A percentile compares a stretch with the other conserved stretches of the same genome.
Evolutionary conservation across 23 red algal species (phyloP).

Genomic region (Chondrus crispus): DNA sequence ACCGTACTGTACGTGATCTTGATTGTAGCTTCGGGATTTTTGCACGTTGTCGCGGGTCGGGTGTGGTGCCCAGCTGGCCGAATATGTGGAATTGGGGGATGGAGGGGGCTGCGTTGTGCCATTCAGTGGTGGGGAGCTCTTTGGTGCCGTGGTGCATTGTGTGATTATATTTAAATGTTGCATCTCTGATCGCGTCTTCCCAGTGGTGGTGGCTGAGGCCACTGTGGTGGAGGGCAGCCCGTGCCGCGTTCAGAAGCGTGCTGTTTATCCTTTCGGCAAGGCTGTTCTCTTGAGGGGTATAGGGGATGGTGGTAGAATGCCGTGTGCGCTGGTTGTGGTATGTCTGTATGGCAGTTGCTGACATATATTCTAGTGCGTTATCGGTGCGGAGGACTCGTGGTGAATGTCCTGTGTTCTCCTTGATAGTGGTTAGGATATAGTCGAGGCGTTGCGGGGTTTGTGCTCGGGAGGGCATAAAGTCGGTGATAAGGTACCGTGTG

Average conservation of each 20-base stretch:
- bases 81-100: neutral
- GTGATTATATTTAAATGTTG: neutral
- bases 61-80: neutral
- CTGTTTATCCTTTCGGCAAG: neutral
- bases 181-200: neutral
- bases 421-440: neutral
- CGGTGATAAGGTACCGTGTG: neutral
- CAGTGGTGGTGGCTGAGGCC: neutral
- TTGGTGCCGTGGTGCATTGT: neutral
- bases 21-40: neutral
- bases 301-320: neutral
- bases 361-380: neutral
- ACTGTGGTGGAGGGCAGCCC: neutral
- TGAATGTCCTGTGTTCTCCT: neutral
- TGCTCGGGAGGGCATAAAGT: neutral
- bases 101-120: neutral
- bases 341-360: neutral
- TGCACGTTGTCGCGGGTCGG: neutral
- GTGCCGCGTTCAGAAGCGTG: neutral
- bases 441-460: neutral
- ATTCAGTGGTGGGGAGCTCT: neutral
- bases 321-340: neutral
- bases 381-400: neutral
- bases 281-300: neutral
- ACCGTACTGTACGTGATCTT: neutral